Conservation (phyloP, 1,139 yeast species). For the Zygosaccharomyces sapae region DNA sequence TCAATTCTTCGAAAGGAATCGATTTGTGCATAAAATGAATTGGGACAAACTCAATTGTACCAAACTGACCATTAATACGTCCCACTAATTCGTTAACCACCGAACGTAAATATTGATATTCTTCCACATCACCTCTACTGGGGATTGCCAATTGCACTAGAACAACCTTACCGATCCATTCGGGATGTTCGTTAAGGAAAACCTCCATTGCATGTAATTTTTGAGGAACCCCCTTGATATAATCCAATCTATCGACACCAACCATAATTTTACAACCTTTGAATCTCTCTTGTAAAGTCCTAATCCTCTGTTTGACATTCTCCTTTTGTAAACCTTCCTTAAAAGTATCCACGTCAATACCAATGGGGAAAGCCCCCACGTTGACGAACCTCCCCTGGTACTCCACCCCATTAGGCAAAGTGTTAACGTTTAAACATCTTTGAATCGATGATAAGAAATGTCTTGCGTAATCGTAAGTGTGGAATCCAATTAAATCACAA, state of each 20-base stretch:
- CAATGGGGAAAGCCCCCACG: conserved; percentile 97
- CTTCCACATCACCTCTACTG: conserved; percentile 96
- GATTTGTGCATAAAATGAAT: conserved; percentile 94
- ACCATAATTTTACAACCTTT: conserved; percentile 79
- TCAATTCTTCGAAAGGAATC: conserved; percentile 83
- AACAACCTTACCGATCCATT: conserved; percentile 96
- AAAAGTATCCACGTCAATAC: conserved; percentile 92
- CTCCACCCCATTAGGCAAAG: conserved; percentile 88
- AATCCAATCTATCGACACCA: conserved; percentile 93
- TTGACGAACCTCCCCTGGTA: conserved; percentile 71
- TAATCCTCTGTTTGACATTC: conserved; percentile 61
- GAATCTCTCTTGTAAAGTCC: conserved; percentile 55
- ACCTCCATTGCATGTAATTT: conserved; percentile 94
- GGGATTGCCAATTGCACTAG: conserved; percentile 98
- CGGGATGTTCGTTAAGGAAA: conserved; percentile 87
- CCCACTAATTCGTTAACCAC: conserved; percentile 96
- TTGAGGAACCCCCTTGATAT: conserved; percentile 96
- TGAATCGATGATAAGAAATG: conserved; percentile 90
- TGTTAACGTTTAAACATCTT: conserved; percentile 73
- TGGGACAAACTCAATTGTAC: conserved; percentile 96
- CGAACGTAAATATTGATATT: conserved; percentile 87
- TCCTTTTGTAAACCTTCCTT: conserved; percentile 68
- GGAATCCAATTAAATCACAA: conserved; percentile 94
- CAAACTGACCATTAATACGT: conserved; percentile 90
- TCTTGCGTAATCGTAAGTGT: conserved; percentile 98